A percentile compares a stretch with the other conserved stretches of the same genome.
phyloP scores from a whole-genome alignment of 768 basidiomycete species.

The Pseudohyphozyma bogoriensis region DNA sequence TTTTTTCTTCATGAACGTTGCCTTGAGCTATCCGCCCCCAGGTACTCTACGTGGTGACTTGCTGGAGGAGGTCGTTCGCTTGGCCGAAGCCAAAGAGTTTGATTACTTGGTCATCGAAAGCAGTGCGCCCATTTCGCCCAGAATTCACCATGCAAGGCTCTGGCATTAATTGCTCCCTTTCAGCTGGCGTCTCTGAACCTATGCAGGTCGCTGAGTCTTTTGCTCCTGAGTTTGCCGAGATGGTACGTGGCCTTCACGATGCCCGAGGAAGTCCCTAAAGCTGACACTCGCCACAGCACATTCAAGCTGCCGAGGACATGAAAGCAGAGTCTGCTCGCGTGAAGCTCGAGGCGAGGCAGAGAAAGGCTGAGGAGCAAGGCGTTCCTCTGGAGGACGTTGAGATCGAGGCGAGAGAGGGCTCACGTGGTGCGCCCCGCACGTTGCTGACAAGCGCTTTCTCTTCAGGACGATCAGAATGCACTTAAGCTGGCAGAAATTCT shows the following conservation, averaged over 20 bases:
- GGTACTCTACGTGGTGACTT: slow-evolving; percentile 38
- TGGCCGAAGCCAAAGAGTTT: slow-evolving; percentile 32
- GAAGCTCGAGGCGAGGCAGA: slow-evolving; percentile 2
- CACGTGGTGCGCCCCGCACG: not conserved
- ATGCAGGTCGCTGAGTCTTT: slow-evolving; percentile 39
- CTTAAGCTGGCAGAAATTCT: slow-evolving; percentile 35
- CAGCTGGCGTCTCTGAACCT: slow-evolving; percentile 35
- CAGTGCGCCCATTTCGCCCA: no score
- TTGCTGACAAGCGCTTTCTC: not conserved
- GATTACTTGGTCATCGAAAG: slow-evolving; percentile 39
- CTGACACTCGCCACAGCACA: not conserved
- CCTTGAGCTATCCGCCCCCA: no score
- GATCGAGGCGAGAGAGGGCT: not conserved
- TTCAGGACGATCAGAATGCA: not conserved
- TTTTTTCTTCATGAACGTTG: slow-evolving; percentile 23
- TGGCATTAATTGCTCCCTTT: no score
- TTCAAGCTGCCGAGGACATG: slow-evolving; percentile 21
- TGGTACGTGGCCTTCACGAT: slow-evolving; percentile 3
- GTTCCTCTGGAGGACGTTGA: no score
- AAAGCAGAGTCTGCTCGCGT: slow-evolving; percentile 4
- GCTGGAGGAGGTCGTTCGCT: slow-evolving; percentile 36
- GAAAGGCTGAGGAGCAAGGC: not conserved
- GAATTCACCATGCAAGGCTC: no score
- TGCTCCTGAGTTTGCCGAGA: slow-evolving; percentile 31
- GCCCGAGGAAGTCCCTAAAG: no score